phyloP scores from a whole-genome alignment of 148 eudicot genomes.

The Salicornia ramosissima region DNA sequence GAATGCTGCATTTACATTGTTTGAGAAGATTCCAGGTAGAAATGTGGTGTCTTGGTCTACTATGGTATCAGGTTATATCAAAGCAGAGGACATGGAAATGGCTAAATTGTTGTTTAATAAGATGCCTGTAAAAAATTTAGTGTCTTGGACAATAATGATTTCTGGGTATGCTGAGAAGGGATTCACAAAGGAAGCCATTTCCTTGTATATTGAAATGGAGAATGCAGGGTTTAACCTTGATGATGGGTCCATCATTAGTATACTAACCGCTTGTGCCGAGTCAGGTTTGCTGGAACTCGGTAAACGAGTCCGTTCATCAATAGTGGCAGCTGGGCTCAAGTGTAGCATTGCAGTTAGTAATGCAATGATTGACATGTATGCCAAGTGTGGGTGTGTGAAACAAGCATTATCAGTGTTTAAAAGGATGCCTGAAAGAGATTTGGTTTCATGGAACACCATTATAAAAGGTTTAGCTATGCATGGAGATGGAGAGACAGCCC shows the following conservation, averaged over 20 bases:
- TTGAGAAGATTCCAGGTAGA: slow-evolving; percentile 54
- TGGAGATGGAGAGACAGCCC: slow-evolving; percentile 70
- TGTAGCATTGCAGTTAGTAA: slow-evolving; percentile 48
- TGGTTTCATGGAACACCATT: slow-evolving; percentile 81
- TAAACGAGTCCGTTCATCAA: slow-evolving; percentile 51
- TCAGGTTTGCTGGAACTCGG: slow-evolving; percentile 78
- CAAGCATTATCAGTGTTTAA: slow-evolving; percentile 51
- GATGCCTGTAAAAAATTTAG: slow-evolving; percentile 78
- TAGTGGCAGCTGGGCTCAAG: slow-evolving; percentile 32
- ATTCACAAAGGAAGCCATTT: slow-evolving; percentile 59
- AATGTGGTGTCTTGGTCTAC: slow-evolving; percentile 93
- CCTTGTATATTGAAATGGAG: slow-evolving; percentile 57
- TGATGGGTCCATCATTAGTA: slow-evolving; percentile 62
- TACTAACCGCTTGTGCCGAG: slow-evolving; percentile 67
- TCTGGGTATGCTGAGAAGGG: slow-evolving; percentile 81
- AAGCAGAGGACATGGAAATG: slow-evolving; percentile 69
- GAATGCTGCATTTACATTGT: slow-evolving; percentile 49
- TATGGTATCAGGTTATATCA: slow-evolving; percentile 64
- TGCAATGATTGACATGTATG: slow-evolving; percentile 86
- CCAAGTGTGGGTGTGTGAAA: slow-evolving; percentile 63
- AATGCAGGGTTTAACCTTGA: slow-evolving; percentile 46
- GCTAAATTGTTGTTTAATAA: slow-evolving; percentile 73
- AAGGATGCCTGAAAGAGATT: slow-evolving; percentile 54
- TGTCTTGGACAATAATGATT: slow-evolving; percentile 83
- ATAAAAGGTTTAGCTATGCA: slow-evolving; percentile 85